These are phyloP conservation scores for Agrocybe pediades DNA, from an alignment of 768 basidiomycete genomes.

Conservation along the genomic window DNA sequence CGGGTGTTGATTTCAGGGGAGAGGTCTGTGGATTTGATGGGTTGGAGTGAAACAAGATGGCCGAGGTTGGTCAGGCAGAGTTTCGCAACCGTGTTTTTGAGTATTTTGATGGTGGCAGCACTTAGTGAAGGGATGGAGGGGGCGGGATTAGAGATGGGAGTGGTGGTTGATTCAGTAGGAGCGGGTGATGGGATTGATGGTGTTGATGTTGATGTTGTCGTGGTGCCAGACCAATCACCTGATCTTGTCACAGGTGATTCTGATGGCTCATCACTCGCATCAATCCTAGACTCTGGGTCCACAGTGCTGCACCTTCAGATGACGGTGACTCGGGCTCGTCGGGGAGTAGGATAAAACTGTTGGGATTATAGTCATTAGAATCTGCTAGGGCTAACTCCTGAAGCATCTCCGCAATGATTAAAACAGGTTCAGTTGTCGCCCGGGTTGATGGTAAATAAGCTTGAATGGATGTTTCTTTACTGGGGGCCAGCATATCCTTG, in stretches of 20 bases:
- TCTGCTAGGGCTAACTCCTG: not conserved
- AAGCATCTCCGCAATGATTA: conserved; percentile 33
- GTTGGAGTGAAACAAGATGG: not conserved
- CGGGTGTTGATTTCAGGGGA: conserved; percentile 3
- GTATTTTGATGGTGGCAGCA: not conserved
- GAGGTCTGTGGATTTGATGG: conserved; percentile 3
- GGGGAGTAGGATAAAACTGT: not conserved
- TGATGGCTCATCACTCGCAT: not conserved
- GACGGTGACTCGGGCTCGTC: no score
- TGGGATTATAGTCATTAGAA: not conserved
- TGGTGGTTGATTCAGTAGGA: conserved; percentile 3
- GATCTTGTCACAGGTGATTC: not conserved
- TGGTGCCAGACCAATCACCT: not conserved
- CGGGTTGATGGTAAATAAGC: conserved; percentile 35
- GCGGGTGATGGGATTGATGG: not conserved
- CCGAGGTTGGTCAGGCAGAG: conserved; percentile 9
- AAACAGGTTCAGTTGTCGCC: conserved; percentile 29
- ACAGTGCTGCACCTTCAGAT: not conserved
- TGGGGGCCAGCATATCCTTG: conserved; percentile 27
- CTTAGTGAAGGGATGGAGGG: not conserved
- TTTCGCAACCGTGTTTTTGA: conserved; percentile 1
- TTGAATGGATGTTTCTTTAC: conserved; percentile 24
- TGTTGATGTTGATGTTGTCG: not conserved
- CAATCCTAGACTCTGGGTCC: not conserved
- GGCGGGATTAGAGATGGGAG: not conserved